Conservation (phyloP, 352 stramenopile species). For the Thalassiosira oceanica region DNA sequence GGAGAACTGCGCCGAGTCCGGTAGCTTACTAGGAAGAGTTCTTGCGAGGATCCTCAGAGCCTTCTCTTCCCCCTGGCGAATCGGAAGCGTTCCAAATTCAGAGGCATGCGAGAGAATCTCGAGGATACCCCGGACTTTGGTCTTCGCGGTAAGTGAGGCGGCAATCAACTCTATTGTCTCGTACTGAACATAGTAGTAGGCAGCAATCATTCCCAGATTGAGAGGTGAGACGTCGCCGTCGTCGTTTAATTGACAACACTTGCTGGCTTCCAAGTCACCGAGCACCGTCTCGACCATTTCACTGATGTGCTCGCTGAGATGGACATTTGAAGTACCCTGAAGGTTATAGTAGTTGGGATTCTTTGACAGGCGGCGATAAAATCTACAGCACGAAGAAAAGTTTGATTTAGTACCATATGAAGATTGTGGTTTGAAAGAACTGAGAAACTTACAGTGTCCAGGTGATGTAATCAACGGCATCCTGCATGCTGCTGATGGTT, state of each 20-base stretch:
- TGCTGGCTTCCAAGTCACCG: slow-evolving; percentile 93
- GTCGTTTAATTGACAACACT: slow-evolving; percentile 94
- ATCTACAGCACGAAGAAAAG: too few species aligned
- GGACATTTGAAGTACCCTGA: slow-evolving; percentile 85
- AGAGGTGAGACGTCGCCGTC: slow-evolving; percentile 91
- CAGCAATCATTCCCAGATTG: slow-evolving; percentile 99
- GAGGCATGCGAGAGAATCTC: slow-evolving; percentile 95
- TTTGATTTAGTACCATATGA: too few species aligned
- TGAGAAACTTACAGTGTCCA: too few species aligned
- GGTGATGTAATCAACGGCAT: slow-evolving; percentile 98
- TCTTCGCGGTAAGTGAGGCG: slow-evolving; percentile 93
- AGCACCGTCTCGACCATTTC: slow-evolving; percentile 98
- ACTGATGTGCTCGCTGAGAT: slow-evolving; percentile 97
- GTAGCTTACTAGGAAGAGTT: too few species aligned
- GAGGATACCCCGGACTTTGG: slow-evolving; percentile 92
- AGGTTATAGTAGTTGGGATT: slow-evolving; percentile 99
- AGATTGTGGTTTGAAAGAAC: too few species aligned
- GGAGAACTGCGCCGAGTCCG: too few species aligned
- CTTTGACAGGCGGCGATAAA: slow-evolving; percentile 97
- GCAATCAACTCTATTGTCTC: slow-evolving; percentile 99
- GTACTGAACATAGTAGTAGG: slow-evolving; percentile 99
- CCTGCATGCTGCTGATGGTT: slow-evolving; percentile 98
- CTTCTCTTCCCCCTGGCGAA: slow-evolving; percentile 92
- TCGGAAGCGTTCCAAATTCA: slow-evolving; percentile 93
- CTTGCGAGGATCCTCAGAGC: too few species aligned